Evolutionary conservation across 768 basidiomycete species (phyloP).

Genomic region (Imleria badia): DNA sequence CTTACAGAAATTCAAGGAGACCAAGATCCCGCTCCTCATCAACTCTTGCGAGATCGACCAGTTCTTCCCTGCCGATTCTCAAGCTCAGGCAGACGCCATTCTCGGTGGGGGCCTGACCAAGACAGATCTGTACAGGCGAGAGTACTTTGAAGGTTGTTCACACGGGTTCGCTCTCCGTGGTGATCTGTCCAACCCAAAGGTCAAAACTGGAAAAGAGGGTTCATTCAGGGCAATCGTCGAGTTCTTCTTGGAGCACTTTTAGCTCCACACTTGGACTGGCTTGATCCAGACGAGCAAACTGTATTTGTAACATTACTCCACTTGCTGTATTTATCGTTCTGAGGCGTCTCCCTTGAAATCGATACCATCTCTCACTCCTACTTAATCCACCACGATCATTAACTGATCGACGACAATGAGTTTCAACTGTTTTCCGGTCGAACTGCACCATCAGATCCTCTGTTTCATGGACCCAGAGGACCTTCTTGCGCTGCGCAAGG

Average conservation of each 20-base stretch:
- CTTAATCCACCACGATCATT: neutral
- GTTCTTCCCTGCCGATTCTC: constrained; percentile 47
- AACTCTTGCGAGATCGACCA: constrained; percentile 50
- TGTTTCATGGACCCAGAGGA: constrained; percentile 1
- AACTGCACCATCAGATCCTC: constrained; percentile 7
- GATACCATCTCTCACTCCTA: neutral
- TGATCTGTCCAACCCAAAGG: constrained; percentile 44
- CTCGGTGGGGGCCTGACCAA: constrained; percentile 31
- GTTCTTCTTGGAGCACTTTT: constrained; percentile 42
- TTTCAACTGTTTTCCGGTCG: neutral
- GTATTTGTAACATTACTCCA: neutral
- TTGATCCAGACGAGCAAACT: neutral
- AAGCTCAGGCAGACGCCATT: constrained; percentile 46
- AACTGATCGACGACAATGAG: too few species aligned
- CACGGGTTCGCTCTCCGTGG: constrained; percentile 58
- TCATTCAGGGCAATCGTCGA: constrained; percentile 55
- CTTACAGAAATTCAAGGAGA: neutral
- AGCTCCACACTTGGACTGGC: neutral
- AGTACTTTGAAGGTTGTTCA: constrained; percentile 46
- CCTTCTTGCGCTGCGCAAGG: constrained; percentile 10
- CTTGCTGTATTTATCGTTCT: neutral
- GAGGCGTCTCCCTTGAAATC: neutral
- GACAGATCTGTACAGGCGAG: constrained; percentile 48
- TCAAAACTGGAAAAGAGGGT: constrained; percentile 63
- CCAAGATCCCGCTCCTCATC: neutral